Conservation (phyloP, 192 early-diverging fungal species). For the Backusella mclennaniae region DNA sequence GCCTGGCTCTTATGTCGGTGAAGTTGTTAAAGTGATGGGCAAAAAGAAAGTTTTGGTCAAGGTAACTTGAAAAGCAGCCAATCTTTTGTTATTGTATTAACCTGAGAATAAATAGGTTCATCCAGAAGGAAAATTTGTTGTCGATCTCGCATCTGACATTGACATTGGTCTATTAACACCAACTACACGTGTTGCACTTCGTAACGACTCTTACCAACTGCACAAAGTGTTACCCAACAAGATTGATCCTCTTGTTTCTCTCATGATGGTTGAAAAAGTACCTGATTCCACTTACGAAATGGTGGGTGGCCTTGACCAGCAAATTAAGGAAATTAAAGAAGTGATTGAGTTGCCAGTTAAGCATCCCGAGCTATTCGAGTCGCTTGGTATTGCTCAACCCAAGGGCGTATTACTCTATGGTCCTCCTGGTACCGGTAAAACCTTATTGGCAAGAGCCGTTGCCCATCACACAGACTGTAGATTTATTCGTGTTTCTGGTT, state of each 20-base stretch:
- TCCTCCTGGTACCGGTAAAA: slow-evolving; percentile 89
- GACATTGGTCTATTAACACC: slow-evolving; percentile 91
- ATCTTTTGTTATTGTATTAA: too few relatives aligned
- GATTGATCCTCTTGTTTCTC: slow-evolving; percentile 97
- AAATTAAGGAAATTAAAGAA: slow-evolving; percentile 99
- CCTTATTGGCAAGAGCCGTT: slow-evolving; percentile 85
- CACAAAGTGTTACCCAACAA: slow-evolving; percentile 97
- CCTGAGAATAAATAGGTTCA: slow-evolving; percentile 56
- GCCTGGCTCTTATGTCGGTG: slow-evolving; percentile 92
- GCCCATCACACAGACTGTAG: slow-evolving; percentile 92
- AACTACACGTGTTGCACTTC: slow-evolving; percentile 90
- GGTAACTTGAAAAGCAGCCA: slow-evolving; percentile 32
- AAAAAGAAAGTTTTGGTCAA: slow-evolving; percentile 93
- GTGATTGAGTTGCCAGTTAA: slow-evolving; percentile 99
- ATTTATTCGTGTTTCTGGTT: slow-evolving; percentile 89
- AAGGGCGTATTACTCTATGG: slow-evolving; percentile 95
- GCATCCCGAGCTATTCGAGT: slow-evolving; percentile 98
- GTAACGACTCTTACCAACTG: slow-evolving; percentile 89
- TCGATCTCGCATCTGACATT: slow-evolving; percentile 90
- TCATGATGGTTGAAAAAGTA: slow-evolving; percentile 99
- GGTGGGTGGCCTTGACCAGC: slow-evolving; percentile 98
- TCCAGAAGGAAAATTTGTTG: slow-evolving; percentile 98
- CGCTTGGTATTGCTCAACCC: slow-evolving; percentile 97
- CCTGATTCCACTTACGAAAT: slow-evolving; percentile 99
- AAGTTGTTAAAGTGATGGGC: slow-evolving; percentile 98